Evolutionary conservation across 306 rosid species (phyloP).

Genomic region (Inga laurina): DNA sequence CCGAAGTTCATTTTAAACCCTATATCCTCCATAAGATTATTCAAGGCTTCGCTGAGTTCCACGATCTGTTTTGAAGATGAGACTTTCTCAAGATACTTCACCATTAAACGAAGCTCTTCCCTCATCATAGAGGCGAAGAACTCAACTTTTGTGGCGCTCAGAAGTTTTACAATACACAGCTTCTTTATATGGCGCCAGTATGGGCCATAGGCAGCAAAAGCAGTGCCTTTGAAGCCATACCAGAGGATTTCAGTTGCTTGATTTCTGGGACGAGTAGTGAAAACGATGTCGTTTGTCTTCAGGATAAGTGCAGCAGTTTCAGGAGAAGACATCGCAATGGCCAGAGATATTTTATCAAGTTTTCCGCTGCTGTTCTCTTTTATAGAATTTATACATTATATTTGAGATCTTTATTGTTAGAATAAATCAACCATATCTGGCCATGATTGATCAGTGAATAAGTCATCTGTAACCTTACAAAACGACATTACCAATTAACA

Average conservation of each 20-base stretch:
- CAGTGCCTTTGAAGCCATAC: conserved; percentile 15
- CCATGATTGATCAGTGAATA: too few species aligned
- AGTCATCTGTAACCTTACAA: too few species aligned
- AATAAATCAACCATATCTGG: too few species aligned
- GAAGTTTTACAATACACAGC: conserved; percentile 13
- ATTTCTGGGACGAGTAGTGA: background rate
- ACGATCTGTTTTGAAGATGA: background rate
- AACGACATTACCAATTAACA: too few species aligned
- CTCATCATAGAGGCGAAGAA: background rate
- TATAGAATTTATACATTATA: too few species aligned
- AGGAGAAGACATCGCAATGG: too few species aligned
- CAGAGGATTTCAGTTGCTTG: background rate
- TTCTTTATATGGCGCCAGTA: conserved; percentile 40
- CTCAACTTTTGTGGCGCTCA: conserved; percentile 2
- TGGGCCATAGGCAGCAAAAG: conserved; percentile 1
- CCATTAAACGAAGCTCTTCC: background rate
- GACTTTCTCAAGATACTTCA: background rate
- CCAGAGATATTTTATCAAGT: too few species aligned
- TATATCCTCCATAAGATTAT: background rate
- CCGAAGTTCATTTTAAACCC: background rate
- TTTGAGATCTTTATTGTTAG: too few species aligned
- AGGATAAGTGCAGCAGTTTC: conserved; percentile 27
- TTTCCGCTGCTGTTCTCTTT: too few species aligned
- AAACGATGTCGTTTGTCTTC: conserved; percentile 35
- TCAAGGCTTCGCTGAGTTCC: conserved; percentile 22